Percentiles rank a stretch among this genome's conserved stretches.
These are phyloP conservation scores for Euphorbia schlechtendalii DNA, from an alignment of 441 rosid genomes.

Conservation along the genomic window DNA sequence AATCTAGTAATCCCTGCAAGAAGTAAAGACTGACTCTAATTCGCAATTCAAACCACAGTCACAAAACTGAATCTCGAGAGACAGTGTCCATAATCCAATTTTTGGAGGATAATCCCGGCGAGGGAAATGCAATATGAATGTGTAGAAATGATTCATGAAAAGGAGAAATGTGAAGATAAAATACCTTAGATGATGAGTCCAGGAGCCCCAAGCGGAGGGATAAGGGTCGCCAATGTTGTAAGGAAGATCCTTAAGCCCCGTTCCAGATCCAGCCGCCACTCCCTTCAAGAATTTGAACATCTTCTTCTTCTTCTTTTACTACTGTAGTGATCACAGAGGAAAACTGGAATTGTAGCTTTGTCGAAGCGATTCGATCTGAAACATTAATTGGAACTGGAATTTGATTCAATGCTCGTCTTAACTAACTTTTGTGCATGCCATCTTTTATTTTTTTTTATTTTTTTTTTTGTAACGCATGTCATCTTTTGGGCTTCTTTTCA, in stretches of 20 bases:
- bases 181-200: slow-evolving; percentile 85
- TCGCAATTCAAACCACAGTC: not conserved
- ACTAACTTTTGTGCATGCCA: not conserved
- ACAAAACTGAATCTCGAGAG: not conserved
- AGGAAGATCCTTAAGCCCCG: slow-evolving; percentile 93
- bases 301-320: slow-evolving; percentile 15
- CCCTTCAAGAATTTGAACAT: slow-evolving; percentile 91
- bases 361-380: slow-evolving; percentile 8
- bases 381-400: not conserved
- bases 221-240: slow-evolving; percentile 87
- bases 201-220: slow-evolving; percentile 91
- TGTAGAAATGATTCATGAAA: not conserved
- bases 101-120: not conserved
- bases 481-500: not conserved
- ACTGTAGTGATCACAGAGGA: not conserved
- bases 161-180: not conserved
- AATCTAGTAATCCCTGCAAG: not conserved
- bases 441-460: not conserved
- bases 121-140: no score
- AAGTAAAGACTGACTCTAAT: not conserved
- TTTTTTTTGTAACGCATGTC: no score
- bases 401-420: not conserved
- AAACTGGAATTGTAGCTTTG: not conserved
- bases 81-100: not conserved
- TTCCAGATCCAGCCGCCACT: slow-evolving; percentile 90